A percentile compares a stretch with the other conserved stretches of the same genome.
Conservation (phyloP, 1,139 yeast species). For the Hyphopichia khmerensis region DNA sequence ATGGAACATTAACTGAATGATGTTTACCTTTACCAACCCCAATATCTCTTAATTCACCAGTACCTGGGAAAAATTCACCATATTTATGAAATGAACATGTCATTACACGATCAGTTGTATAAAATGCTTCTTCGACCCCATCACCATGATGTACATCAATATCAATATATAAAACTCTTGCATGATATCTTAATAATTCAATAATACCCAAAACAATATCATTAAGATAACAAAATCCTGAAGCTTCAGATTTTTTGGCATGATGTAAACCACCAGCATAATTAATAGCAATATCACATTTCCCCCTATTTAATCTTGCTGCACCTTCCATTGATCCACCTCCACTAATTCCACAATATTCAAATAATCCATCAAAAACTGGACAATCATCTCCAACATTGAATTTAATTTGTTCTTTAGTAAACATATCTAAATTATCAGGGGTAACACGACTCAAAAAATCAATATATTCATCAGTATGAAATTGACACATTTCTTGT, state of each 20-base stretch:
- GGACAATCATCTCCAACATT: slow-evolving; percentile 98
- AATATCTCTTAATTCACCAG: slow-evolving; percentile 85
- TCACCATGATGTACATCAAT: slow-evolving; percentile 98
- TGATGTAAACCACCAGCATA: slow-evolving; percentile 98
- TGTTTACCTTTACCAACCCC: slow-evolving; percentile 90
- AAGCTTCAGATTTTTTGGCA: slow-evolving; percentile 93
- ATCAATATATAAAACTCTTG: slow-evolving; percentile 92
- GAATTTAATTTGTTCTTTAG: slow-evolving; percentile 90
- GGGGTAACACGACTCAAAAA: slow-evolving; percentile 92
- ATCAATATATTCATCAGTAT: slow-evolving; percentile 95
- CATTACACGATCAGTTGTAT: slow-evolving; percentile 95
- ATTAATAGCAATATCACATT: slow-evolving; percentile 93
- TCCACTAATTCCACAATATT: slow-evolving; percentile 89
- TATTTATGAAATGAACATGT: slow-evolving; percentile 96
- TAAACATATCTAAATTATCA: slow-evolving; percentile 86
- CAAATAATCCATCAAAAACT: slow-evolving; percentile 93
- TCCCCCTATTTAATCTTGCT: slow-evolving; percentile 85
- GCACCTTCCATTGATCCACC: slow-evolving; percentile 99
- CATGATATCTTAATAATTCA: slow-evolving; percentile 86
- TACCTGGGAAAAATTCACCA: slow-evolving; percentile 96
- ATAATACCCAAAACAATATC: slow-evolving; percentile 78
- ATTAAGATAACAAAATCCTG: slow-evolving; percentile 88
- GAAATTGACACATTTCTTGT: slow-evolving; percentile 98
- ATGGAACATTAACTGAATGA: slow-evolving; percentile 84
- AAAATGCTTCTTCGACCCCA: slow-evolving; percentile 97